Percentiles rank a stretch among this genome's conserved stretches.
phyloP scores from a whole-genome alignment of 345 rosid species.

The Eucalyptus leucophloia region DNA sequence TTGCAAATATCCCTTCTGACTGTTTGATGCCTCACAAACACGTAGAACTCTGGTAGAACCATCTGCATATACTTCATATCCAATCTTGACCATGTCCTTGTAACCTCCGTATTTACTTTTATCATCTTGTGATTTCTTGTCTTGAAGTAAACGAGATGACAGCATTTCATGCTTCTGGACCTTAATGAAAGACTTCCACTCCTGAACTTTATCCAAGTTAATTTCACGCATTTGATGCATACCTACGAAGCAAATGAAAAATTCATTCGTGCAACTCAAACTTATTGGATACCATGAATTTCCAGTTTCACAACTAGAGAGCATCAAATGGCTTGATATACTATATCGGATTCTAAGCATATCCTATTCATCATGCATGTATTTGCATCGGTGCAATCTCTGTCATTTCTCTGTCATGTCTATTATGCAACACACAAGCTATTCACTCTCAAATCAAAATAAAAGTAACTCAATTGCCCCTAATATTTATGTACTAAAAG shows the following conservation, averaged over 20 bases:
- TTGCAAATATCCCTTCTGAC: slow-evolving; percentile 24
- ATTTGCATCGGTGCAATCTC: background rate
- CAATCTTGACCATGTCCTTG: slow-evolving; percentile 44
- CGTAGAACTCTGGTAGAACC: slow-evolving; percentile 80
- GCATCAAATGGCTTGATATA: background rate
- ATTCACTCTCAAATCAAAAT: background rate
- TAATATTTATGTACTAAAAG: background rate
- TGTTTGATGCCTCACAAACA: slow-evolving; percentile 51
- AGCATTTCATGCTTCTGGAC: slow-evolving; percentile 33
- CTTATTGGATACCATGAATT: background rate
- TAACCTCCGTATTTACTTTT: slow-evolving; percentile 21
- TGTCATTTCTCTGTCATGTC: background rate
- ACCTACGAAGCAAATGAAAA: slow-evolving; percentile 29
- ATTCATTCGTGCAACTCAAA: background rate
- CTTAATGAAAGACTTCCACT: slow-evolving; percentile 84
- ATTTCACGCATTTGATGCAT: slow-evolving; percentile 60
- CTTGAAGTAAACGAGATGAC: slow-evolving; percentile 35
- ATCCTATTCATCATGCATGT: background rate
- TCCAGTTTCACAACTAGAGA: background rate
- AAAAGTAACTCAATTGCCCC: background rate
- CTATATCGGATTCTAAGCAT: background rate
- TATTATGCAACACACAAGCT: background rate
- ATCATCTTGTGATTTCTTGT: slow-evolving; percentile 21
- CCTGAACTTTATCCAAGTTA: slow-evolving; percentile 85
- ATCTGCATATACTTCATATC: slow-evolving; percentile 91